Base-by-base conservation (phyloP, 2,329 filamentous ascomycete species). In the Penicillium sp. region DNA sequence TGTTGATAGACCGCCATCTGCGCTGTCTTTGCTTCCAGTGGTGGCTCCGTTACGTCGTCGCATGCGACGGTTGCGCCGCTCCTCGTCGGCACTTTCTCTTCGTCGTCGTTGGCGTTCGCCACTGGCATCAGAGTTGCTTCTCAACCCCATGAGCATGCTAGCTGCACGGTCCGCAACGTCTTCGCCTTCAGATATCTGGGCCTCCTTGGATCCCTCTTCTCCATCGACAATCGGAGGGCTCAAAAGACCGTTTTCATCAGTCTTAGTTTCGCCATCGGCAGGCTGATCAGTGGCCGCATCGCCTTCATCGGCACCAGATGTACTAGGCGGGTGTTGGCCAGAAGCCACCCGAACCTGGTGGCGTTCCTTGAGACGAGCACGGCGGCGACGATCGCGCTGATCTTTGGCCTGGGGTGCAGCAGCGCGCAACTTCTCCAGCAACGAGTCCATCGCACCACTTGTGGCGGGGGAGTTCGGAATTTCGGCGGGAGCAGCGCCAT, bases 361-460 rank as follows among this genome's bases (percentile, higher is more conserved):
- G 27, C 88, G 84, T 70, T 96, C 93, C 83, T 96, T 96, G 66
- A 98, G 84, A 54, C 93, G 84, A 39, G 93, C 92, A 64, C 93
- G 86, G 57, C 93, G 86, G 62, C 95, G 87, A 66, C 92, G 87
- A 74, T 98, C 95, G 69, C 93, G 86, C 74, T 96, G 90, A 73
- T 97, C 93, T 73, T 91, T 84, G 27, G 91, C 86, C 77, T 96
- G 91, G 29, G 95, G 93, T 55, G 93, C 93, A 1, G 95, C 95
- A 55, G 92, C 93, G 57, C 95, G 89, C 55, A 99, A 81, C 77
- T 98, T 98, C 85, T 97, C 92, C 49, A 99, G 85, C 25, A 99
- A 80, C 42, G 90, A 91, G 77, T 99, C 95, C 93, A 99, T 98
- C 52, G 93, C 95, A 53, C 93, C 95, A 7, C 91, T 92, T 55